Conservation (phyloP, 257 asterid genomes). For the Eustoma russellianum region DNA sequence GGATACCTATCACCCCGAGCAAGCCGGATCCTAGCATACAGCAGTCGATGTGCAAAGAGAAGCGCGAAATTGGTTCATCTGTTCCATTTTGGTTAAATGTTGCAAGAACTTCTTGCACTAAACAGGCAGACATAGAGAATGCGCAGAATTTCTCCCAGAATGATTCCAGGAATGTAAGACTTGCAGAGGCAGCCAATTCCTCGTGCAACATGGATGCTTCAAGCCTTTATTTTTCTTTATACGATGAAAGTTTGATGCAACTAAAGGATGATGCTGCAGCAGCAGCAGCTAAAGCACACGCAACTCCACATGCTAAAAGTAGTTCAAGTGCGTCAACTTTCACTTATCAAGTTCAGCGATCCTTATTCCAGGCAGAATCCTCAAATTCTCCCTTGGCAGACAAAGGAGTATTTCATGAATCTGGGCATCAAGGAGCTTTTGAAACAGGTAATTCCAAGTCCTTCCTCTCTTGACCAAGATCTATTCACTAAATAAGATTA, state of each 20-base stretch:
- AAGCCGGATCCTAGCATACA: constrained; percentile 28
- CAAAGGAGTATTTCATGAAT: constrained; percentile 13
- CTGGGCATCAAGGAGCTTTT: constrained; percentile 6
- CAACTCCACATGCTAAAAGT: constrained; percentile 11
- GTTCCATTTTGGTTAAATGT: constrained; percentile 15
- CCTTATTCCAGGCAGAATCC: constrained; percentile 15
- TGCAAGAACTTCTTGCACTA: constrained; percentile 4
- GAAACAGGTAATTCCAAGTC: constrained; percentile 19
- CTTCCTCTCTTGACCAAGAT: constrained; percentile 1
- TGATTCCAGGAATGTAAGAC: constrained; percentile 21
- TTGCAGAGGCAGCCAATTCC: constrained; percentile 12
- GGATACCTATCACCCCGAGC: constrained; percentile 67
- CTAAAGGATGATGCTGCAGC: constrained; percentile 29
- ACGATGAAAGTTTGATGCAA: constrained; percentile 24
- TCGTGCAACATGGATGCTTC: too few relatives aligned
- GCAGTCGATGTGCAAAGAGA: constrained; percentile 30
- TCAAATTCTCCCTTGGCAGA: constrained; percentile 13
- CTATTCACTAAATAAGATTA: too few relatives aligned
- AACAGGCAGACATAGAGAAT: not conserved
- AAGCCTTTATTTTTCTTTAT: too few relatives aligned
- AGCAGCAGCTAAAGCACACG: constrained; percentile 11
- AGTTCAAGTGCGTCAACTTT: constrained; percentile 10
- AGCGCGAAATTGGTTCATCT: constrained; percentile 14
- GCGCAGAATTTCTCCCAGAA: constrained; percentile 16
- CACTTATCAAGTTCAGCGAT: constrained; percentile 14